These are phyloP conservation scores for Fusarium sp. DNA, from an alignment of 2,329 filamentous ascomycete genomes.

Conservation along the genomic window DNA sequence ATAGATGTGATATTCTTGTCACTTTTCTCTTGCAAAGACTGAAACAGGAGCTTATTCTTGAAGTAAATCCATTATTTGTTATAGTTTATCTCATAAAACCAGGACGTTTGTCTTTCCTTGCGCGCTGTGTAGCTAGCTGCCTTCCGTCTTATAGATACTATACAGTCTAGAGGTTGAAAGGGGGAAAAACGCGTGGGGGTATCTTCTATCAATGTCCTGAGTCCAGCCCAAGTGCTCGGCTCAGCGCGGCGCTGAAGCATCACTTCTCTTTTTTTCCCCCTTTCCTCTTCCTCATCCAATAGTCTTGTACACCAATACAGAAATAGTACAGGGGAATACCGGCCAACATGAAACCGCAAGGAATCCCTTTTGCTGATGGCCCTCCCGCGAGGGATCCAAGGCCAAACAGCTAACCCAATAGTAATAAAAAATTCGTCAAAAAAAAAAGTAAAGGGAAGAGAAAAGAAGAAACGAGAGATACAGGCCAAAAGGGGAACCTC, in stretches of 20 bases:
- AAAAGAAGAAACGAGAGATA: constrained; percentile 35
- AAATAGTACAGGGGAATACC: constrained; percentile 40
- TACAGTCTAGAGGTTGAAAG: constrained; percentile 44
- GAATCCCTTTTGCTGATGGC: constrained; percentile 32
- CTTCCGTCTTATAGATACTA: constrained; percentile 41
- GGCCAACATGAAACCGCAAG: constrained; percentile 22
- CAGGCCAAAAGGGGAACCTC: constrained; percentile 21
- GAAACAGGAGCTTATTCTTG: not conserved
- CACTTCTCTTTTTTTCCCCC: constrained; percentile 28
- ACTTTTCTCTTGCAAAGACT: not conserved
- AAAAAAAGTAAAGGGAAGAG: constrained; percentile 25
- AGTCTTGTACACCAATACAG: constrained; percentile 41
- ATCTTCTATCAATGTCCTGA: constrained; percentile 49
- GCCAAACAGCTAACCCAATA: constrained; percentile 19
- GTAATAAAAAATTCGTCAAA: constrained; percentile 8
- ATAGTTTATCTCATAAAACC: constrained; percentile 22
- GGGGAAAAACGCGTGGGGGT: constrained; percentile 44
- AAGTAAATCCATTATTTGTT: constrained; percentile 28
- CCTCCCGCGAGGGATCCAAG: constrained; percentile 37
- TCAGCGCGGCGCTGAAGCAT: constrained; percentile 37
- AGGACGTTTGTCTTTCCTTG: constrained; percentile 25
- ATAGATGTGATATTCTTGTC: constrained; percentile 13
- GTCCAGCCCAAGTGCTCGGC: constrained; percentile 47
- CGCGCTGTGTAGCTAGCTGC: constrained; percentile 43
- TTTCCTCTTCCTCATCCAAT: constrained; percentile 33